Evolutionary conservation across 2,329 filamentous ascomycete species (phyloP), one percentile per base, ranked within the genome.

Genomic region (Xylaria sp.): DNA sequence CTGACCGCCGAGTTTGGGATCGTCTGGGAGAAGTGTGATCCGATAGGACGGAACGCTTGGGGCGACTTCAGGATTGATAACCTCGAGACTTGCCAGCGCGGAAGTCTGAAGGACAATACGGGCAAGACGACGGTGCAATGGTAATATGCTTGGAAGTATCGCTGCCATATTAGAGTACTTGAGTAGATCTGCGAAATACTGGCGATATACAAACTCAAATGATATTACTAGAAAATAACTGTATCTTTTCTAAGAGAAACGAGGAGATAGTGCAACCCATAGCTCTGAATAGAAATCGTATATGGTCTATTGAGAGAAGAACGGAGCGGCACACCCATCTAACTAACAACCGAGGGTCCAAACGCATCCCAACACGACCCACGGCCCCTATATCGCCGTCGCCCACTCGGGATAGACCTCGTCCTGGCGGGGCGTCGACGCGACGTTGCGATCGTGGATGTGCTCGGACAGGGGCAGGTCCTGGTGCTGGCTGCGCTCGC

Each of bases 331-430:
- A 26, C n/a, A 38, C 20, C 21, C 13, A 38, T 21, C 19, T 21
- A 22, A 39, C 19, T 24, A 43, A 17, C 42, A 17, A 34, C 21
- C 20, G 8, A 19, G 22, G 19, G 6, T 9, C 16, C 16, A 22
- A 40, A 17, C 29, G n/a, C n/a, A n/a, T 44, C 2, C 18, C 26
- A 39, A 44, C 42, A 20, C 39, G 40, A 40, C 17, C 22, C 11
- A 19, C 7, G 2, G n/a, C n/a, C 3, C n/a, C 52, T 46, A 67
- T 26, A 70, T 63, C 2, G 58, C 61, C 2, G 62, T 69, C n/a
- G 69, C 70, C 69, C 68, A 72, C 4, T 68, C 65, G 0, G 67
- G 67, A 48, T 68, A 70, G 4, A 70, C 59, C 50, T 71, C 69
- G 17, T 70, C 57, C 50, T 66, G 52, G 24, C 68, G 61, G 17